These are phyloP conservation scores for Dryas octopetala DNA, from an alignment of 306 rosid genomes.

Conservation along the genomic window DNA sequence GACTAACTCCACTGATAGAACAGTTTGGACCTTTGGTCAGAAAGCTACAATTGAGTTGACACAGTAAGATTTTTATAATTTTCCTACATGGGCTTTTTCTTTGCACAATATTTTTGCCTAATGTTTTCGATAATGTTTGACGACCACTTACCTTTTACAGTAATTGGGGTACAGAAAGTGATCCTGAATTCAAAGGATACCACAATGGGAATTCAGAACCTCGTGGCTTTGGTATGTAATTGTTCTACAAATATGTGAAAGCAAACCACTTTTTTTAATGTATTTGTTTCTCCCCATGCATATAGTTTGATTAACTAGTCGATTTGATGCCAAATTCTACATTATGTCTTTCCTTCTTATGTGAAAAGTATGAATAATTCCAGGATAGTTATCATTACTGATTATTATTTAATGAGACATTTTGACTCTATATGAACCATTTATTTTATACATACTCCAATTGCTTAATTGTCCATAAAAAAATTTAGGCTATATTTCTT, in stretches of 20 bases:
- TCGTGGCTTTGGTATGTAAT: conserved; percentile 75
- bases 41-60: conserved; percentile 91
- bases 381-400: not conserved
- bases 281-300: not conserved
- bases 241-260: not conserved
- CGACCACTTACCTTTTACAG: conserved; percentile 43
- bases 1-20: conserved; percentile 58
- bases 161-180: conserved; percentile 97
- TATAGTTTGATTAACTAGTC: not conserved
- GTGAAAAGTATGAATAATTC: not conserved
- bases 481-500: not conserved
- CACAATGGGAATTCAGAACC: conserved; percentile 99
- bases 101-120: not conserved
- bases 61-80: conserved; percentile 52
- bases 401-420: not conserved
- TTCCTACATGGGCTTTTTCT: not conserved
- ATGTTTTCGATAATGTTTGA: conserved; percentile 25
- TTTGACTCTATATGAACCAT: not conserved
- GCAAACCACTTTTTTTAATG: not conserved
- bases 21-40: conserved; percentile 86
- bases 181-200: conserved; percentile 95
- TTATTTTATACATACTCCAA: not conserved
- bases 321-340: not conserved
- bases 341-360: not conserved
- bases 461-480: not conserved